Conservation (phyloP, 345 rosid species). For the Boechera divaricarpa region DNA sequence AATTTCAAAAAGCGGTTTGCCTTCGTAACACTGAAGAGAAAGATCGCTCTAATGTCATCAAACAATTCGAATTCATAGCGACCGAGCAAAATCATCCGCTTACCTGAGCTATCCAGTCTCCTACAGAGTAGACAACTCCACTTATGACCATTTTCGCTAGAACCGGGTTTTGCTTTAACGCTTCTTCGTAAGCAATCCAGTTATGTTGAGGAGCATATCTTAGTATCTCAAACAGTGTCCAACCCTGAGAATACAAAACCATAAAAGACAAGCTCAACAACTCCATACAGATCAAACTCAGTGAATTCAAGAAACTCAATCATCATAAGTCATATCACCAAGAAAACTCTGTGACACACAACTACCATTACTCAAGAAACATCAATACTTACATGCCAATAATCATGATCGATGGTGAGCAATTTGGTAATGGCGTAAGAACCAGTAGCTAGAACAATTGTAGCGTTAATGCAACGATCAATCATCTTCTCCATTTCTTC, state of each 20-base stretch:
- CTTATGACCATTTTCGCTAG: constrained; percentile 94
- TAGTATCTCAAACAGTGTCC: constrained; percentile 88
- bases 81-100: too few relatives aligned
- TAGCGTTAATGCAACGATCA: constrained; percentile 77
- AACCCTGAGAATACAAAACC: constrained; percentile 60
- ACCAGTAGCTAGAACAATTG: constrained; percentile 83
- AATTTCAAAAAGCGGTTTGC: constrained; percentile 85
- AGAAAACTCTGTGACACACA: neutral
- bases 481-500: constrained; percentile 61
- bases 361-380: too few relatives aligned
- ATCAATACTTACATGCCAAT: constrained; percentile 72
- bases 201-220: constrained; percentile 97
- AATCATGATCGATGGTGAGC: constrained; percentile 88
- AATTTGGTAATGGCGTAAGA: constrained; percentile 80
- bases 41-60: neutral
- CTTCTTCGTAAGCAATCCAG: constrained; percentile 97
- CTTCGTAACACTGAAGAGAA: constrained; percentile 74
- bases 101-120: constrained; percentile 99
- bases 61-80: neutral
- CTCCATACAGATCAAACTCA: constrained; percentile 11
- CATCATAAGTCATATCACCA: neutral
- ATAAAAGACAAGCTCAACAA: neutral
- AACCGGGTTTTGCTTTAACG: constrained; percentile 78
- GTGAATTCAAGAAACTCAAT: too few relatives aligned
- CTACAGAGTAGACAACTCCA: constrained; percentile 88